Evolutionary conservation across 1,284 basidiomycete species (phyloP), one percentile per base, ranked within the genome.

Genomic region (Heliocybe sulcata): DNA sequence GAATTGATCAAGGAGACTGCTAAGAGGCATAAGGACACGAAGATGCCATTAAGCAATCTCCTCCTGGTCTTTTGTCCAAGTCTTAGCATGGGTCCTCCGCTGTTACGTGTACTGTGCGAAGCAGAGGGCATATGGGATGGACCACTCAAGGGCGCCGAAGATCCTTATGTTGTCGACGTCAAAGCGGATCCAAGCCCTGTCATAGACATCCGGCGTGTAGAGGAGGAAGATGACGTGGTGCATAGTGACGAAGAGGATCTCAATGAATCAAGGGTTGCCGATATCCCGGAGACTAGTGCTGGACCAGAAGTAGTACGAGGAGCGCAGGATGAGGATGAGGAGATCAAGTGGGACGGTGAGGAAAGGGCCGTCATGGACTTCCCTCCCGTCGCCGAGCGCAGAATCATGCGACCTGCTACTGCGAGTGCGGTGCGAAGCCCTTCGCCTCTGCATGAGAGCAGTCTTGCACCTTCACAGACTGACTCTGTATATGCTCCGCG

Each of bases 31-130:
- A 78, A 76, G 59, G 80, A 82, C 64, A 93, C 89, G 33, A 90
- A 89, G 73, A 93, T 93, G 90, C 88, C 89, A 1, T 65, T 93
- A 60, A 86, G 84, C 65, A 93, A 93, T 64, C 67, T 93, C 59
- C 70, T 92, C 25, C 71, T 92, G 48, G 82, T 92, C 53, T 85
- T 93, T 65, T 90, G 85, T 61, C 90, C 90, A 26, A 92, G 85
- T 63, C 69, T 92, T 63, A 83, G 80, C 63, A 86, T 93, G 80
- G 88, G 77, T 55, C 87, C 90, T n/a, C 75, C 83, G 0, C 68
- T 93, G 45, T 69, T 93, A 59, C 79, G 83, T 55, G 79, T 84
- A 20, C 69, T 93, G 11, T 89, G 89, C 62, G 89, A 92, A 65
- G 77, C 78, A 8, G 77, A 83, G 54, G 77, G 69, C 14, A 80